Percentiles rank a stretch among this genome's conserved stretches.
phyloP scores from a whole-genome alignment of 768 basidiomycete species.

The Ramaria sp. region DNA sequence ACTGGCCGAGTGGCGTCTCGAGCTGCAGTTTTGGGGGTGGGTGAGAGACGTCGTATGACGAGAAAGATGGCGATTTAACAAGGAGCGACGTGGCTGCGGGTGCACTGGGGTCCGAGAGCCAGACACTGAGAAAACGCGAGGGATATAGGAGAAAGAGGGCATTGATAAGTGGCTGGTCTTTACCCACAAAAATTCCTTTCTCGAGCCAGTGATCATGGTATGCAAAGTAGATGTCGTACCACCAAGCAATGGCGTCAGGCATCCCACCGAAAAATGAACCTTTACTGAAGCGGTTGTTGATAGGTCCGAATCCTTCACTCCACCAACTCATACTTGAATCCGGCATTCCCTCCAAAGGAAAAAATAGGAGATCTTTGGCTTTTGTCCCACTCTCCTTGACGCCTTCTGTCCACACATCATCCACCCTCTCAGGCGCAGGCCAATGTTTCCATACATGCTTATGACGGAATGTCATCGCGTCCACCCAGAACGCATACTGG shows the following conservation, averaged over 20 bases:
- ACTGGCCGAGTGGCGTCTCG: conserved; percentile 26
- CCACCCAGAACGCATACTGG: conserved; percentile 49
- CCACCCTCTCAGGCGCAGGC: conserved; percentile 34
- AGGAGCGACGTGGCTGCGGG: conserved; percentile 1
- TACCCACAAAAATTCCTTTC: conserved; percentile 41
- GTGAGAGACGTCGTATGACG: background rate
- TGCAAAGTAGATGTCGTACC: conserved; percentile 32
- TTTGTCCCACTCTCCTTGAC: conserved; percentile 19
- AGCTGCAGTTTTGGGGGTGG: conserved; percentile 14
- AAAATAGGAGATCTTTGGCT: conserved; percentile 37
- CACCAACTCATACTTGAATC: conserved; percentile 23
- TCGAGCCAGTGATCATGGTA: conserved; percentile 43
- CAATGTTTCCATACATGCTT: conserved; percentile 35
- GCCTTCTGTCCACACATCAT: conserved; percentile 30
- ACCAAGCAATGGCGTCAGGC: conserved; percentile 35
- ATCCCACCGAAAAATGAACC: conserved; percentile 53
- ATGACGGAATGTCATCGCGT: conserved; percentile 42
- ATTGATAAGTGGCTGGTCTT: conserved; percentile 48
- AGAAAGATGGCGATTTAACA: background rate
- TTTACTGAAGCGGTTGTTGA: conserved; percentile 42
- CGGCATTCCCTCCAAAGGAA: conserved; percentile 33
- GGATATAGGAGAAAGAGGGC: conserved; percentile 36
- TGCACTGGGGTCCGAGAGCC: conserved; percentile 19
- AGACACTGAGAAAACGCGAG: conserved; percentile 33
- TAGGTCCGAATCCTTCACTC: conserved; percentile 36